Conservation (phyloP, 345 rosid genomes). For the Combretum micranthum region DNA sequence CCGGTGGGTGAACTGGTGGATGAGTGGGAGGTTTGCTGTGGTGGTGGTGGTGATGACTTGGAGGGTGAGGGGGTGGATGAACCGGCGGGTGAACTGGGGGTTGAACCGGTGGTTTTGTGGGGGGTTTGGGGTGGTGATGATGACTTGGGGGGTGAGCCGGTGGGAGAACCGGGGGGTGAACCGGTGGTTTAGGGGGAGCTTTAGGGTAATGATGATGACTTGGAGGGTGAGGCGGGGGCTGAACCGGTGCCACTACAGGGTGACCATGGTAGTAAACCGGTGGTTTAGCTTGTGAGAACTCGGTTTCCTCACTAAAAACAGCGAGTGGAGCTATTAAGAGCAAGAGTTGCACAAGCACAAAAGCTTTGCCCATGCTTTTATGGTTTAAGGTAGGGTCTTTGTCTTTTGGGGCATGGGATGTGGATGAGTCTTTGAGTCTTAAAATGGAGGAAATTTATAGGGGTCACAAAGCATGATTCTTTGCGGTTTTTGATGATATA, state of each 20-base stretch:
- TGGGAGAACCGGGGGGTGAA: conserved; percentile 1
- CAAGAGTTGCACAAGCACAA: conserved; percentile 23
- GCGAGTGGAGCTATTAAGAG: conserved; percentile 32
- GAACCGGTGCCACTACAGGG: neutral
- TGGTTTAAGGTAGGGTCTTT: neutral
- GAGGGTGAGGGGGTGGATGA: conserved; percentile 19
- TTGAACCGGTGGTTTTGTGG: neutral
- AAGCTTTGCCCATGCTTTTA: conserved; percentile 22
- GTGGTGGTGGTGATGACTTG: conserved; percentile 23
- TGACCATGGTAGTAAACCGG: too few species aligned
- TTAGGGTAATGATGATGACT: neutral
- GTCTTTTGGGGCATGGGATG: neutral
- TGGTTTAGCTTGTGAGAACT: too few species aligned
- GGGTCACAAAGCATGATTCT: conserved; percentile 18
- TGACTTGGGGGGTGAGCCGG: conserved; percentile 4
- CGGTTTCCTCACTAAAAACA: neutral
- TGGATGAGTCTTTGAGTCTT: neutral
- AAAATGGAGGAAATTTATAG: conserved; percentile 21
- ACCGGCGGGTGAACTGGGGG: conserved; percentile 17
- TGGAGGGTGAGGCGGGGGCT: neutral
- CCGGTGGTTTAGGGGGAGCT: too few species aligned
- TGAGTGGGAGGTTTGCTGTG: conserved; percentile 21
- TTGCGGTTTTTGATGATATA: conserved; percentile 16
- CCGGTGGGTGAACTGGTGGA: conserved; percentile 25
- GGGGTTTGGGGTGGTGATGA: too few species aligned